phyloP scores from a whole-genome alignment of 2,329 filamentous ascomycete genomes.

The Pseudonectria buxi region DNA sequence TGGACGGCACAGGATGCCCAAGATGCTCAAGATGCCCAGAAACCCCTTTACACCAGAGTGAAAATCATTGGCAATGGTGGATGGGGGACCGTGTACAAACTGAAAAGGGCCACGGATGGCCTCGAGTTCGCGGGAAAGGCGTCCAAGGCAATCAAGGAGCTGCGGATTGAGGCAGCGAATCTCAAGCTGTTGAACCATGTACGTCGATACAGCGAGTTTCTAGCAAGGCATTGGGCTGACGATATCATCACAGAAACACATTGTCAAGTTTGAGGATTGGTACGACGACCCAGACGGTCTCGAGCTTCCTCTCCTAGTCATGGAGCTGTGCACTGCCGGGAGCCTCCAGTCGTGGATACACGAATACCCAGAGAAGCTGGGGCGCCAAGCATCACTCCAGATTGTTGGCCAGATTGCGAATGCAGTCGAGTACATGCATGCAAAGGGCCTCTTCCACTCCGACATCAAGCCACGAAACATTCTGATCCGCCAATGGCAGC shows the following conservation, averaged over 20 bases:
- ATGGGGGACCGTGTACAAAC: slow-evolving; percentile 24
- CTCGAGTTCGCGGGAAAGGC: slow-evolving; percentile 24
- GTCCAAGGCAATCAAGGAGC: slow-evolving; percentile 12
- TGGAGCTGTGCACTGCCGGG: slow-evolving; percentile 24
- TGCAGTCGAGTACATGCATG: slow-evolving; percentile 24
- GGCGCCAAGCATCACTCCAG: slow-evolving; percentile 10
- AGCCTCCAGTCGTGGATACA: slow-evolving; percentile 23
- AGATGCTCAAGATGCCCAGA: too few relatives aligned
- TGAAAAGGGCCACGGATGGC: slow-evolving; percentile 17
- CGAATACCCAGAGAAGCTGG: slow-evolving; percentile 12
- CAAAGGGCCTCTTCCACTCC: slow-evolving; percentile 16
- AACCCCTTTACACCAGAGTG: too few relatives aligned
- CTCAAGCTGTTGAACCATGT: slow-evolving; percentile 21
- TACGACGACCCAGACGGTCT: slow-evolving; percentile 14
- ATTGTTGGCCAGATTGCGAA: slow-evolving; percentile 17
- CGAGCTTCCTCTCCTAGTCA: slow-evolving; percentile 20
- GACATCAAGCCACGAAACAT: slow-evolving; percentile 29
- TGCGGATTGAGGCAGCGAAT: slow-evolving; percentile 19
- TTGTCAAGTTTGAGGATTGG: slow-evolving; percentile 23
- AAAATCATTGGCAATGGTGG: slow-evolving; percentile 21
- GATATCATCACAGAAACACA: slow-evolving; percentile 15
- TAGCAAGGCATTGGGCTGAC: not conserved
- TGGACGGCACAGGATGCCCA: too few relatives aligned
- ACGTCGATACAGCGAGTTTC: slow-evolving; percentile 3
- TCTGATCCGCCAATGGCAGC: slow-evolving; percentile 20